These are phyloP conservation scores for Cyclotella sp. DNA, from an alignment of 108 stramenopile species.

Conservation along the genomic window DNA sequence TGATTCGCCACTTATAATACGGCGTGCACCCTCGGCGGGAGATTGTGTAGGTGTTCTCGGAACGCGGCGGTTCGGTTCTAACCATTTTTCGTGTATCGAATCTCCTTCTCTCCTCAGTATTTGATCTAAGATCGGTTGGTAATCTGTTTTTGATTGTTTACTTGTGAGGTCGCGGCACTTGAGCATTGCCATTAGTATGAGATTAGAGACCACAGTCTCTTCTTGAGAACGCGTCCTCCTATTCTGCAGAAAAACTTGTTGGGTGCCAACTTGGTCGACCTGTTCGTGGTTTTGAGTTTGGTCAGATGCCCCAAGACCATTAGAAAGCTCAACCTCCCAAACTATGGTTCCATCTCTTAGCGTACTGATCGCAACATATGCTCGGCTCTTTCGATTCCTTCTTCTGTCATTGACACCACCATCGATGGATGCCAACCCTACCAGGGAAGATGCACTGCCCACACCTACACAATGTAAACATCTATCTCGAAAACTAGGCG, in stretches of 20 bases:
- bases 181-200: slow-evolving; percentile 40
- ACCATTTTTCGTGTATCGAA: slow-evolving; percentile 17
- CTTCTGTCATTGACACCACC: slow-evolving; percentile 17
- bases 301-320: background rate
- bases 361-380: slow-evolving; percentile 57
- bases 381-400: slow-evolving; percentile 42
- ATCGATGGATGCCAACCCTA: slow-evolving; percentile 26
- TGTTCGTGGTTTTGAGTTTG: background rate
- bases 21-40: slow-evolving; percentile 49
- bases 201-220: slow-evolving; percentile 41
- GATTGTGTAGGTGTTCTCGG: slow-evolving; percentile 3
- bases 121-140: slow-evolving; percentile 8
- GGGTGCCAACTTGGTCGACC: background rate
- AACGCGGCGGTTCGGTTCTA: background rate
- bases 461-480: slow-evolving; percentile 57
- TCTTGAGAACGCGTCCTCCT: slow-evolving; percentile 43
- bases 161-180: slow-evolving; percentile 11
- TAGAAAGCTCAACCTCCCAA: slow-evolving; percentile 43
- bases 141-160: background rate
- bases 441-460: slow-evolving; percentile 69
- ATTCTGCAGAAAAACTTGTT: background rate
- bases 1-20: slow-evolving; percentile 58
- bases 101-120: slow-evolving; percentile 47
- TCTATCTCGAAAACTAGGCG: slow-evolving; percentile 39
- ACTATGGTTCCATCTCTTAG: slow-evolving; percentile 52